Evolutionary conservation across 2,329 filamentous ascomycete species (phyloP).

Genomic region (Exophiala lecanii-corni): DNA sequence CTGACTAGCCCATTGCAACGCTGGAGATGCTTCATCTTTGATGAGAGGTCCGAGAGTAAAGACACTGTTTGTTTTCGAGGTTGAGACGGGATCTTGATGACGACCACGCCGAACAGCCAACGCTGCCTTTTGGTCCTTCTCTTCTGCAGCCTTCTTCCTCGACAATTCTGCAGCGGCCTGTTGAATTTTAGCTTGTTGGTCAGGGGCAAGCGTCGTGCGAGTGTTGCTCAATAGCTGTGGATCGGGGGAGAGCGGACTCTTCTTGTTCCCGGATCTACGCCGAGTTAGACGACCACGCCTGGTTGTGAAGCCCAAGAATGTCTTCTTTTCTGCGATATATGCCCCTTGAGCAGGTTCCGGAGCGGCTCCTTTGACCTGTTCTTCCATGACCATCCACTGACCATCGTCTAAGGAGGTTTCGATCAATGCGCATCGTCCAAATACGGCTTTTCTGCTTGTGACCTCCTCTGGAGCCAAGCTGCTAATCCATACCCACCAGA

Average conservation of each 20-base stretch:
- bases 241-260: constrained; percentile 46
- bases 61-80: constrained; percentile 78
- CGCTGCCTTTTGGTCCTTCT: constrained; percentile 42
- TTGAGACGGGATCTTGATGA: constrained; percentile 46
- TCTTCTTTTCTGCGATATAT: constrained; percentile 94
- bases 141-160: constrained; percentile 58
- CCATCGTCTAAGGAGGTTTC: constrained; percentile 79
- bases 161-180: constrained; percentile 82
- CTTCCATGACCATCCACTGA: constrained; percentile 91
- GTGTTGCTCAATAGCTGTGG: constrained; percentile 48
- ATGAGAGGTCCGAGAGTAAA: constrained; percentile 82
- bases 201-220: constrained; percentile 78
- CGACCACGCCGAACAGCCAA: constrained; percentile 54
- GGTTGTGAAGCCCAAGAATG: constrained; percentile 77
- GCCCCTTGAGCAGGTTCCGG: constrained; percentile 77
- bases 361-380: constrained; percentile 90
- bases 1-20: constrained; percentile 93
- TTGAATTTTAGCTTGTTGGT: constrained; percentile 90
- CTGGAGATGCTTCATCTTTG: constrained; percentile 79
- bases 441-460: constrained; percentile 77
- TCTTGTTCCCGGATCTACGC: constrained; percentile 66
- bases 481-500: constrained; percentile 99
- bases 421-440: constrained; percentile 86
- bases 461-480: constrained; percentile 91
- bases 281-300: constrained; percentile 65